Percentiles rank a stretch among this genome's conserved stretches.
Evolutionary conservation across 768 basidiomycete species (phyloP).

Genomic region (Pisolithus sp.): DNA sequence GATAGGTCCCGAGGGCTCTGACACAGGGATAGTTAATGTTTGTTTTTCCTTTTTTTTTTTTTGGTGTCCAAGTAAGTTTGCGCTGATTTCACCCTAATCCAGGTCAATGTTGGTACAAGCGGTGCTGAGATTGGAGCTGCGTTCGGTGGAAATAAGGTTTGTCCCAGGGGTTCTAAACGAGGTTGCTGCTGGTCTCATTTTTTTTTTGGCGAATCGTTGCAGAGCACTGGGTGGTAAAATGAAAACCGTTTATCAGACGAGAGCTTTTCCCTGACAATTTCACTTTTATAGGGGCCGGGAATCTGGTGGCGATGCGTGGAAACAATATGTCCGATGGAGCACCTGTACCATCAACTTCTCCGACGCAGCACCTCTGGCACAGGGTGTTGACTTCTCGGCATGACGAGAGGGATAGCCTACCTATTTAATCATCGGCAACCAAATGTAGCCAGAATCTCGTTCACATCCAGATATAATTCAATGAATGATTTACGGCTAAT

Average conservation of each 20-base stretch:
- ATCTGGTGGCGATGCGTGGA: conserved; percentile 98
- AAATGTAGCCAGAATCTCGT: conserved; percentile 20
- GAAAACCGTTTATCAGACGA: conserved; percentile 4
- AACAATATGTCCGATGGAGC: conserved; percentile 91
- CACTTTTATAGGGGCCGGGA: conserved; percentile 72
- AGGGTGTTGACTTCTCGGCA: conserved; percentile 79
- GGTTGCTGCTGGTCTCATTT: conserved; percentile 7
- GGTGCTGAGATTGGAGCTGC: conserved; percentile 79
- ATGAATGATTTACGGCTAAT: conserved; percentile 5
- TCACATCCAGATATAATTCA: conserved; percentile 19
- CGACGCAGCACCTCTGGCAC: conserved; percentile 82
- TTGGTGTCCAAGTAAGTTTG: not conserved
- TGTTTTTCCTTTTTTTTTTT: conserved; percentile 18
- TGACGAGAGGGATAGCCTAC: conserved; percentile 21
- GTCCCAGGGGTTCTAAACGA: conserved; percentile 12
- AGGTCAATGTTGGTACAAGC: conserved; percentile 64
- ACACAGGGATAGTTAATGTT: conserved; percentile 90
- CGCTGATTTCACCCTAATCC: not conserved
- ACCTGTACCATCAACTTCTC: conserved; percentile 93
- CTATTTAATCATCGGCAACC: conserved; percentile 10
- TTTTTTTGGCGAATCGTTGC: conserved; percentile 12
- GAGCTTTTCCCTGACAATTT: conserved; percentile 16
- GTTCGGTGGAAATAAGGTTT: conserved; percentile 91
- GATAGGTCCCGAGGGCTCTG: conserved; percentile 86
- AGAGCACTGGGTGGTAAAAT: conserved; percentile 81